phyloP scores from a whole-genome alignment of 2,329 filamentous ascomycete genomes.

The Claviceps monticola region DNA sequence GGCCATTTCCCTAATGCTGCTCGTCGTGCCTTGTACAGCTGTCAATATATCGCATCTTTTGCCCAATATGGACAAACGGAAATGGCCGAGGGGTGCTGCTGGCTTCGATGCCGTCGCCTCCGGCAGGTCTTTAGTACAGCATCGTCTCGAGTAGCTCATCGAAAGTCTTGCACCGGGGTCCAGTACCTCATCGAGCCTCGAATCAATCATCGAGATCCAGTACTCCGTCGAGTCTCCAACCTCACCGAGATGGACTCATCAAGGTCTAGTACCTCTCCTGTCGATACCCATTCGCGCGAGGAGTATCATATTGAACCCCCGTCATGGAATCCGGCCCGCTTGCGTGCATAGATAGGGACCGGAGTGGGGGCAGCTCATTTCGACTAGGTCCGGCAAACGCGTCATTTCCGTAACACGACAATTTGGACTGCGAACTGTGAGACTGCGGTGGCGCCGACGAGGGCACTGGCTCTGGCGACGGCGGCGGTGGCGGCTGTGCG shows the following conservation, averaged over 20 bases:
- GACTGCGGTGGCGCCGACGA: constrained; percentile 9
- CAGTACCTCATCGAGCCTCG: too few relatives aligned
- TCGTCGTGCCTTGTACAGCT: constrained; percentile 1
- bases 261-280: constrained; percentile 21
- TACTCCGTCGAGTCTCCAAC: background rate
- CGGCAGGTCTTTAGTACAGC: too few relatives aligned
- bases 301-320: constrained; percentile 47
- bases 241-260: background rate
- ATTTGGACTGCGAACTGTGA: constrained; percentile 5
- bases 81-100: background rate
- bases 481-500: constrained; percentile 14
- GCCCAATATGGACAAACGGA: background rate
- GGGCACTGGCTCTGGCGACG: constrained; percentile 11
- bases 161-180: too few relatives aligned
- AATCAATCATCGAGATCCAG: too few relatives aligned
- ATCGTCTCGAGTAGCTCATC: too few relatives aligned
- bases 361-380: constrained; percentile 42
- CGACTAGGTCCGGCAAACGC: constrained; percentile 22
- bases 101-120: too few relatives aligned
- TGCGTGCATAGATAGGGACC: constrained; percentile 29
- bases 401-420: constrained; percentile 14
- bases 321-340: constrained; percentile 46
- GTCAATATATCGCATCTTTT: constrained; percentile 6
- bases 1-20: too few relatives aligned
- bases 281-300: constrained; percentile 33